These are phyloP conservation scores for Oryza glaberrima DNA, from an alignment of 176 grass and related monocot genomes.

Conservation along the genomic window DNA sequence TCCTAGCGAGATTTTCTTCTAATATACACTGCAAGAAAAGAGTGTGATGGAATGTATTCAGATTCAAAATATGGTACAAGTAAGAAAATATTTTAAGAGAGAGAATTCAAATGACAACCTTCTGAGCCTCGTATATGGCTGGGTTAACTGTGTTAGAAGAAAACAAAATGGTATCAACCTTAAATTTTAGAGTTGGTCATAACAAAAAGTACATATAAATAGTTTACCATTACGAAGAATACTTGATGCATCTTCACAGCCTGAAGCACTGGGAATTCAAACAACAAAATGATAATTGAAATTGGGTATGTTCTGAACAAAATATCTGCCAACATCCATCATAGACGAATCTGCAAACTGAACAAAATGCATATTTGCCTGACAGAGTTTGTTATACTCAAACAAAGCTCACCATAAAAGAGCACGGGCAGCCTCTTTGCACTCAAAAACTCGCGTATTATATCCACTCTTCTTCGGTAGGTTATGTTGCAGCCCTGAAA, in stretches of 20 bases:
- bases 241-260: conserved; percentile 35
- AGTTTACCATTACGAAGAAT: conserved; percentile 64
- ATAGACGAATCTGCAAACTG: background rate
- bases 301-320: background rate
- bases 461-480: conserved; percentile 87
- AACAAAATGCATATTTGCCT: conserved; percentile 12
- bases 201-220: conserved; percentile 21
- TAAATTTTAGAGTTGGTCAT: background rate
- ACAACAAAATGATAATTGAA: conserved; percentile 23
- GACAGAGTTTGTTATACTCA: background rate
- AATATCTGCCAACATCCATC: background rate
- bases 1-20: conserved; percentile 70
- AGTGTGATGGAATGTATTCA: background rate
- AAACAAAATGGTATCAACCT: conserved; percentile 22
- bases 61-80: background rate
- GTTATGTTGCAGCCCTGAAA: conserved; percentile 91
- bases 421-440: conserved; percentile 76
- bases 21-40: conserved; percentile 56
- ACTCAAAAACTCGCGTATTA: conserved; percentile 83
- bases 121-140: conserved; percentile 59
- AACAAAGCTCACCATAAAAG: conserved; percentile 70
- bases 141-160: conserved; percentile 60
- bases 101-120: conserved; percentile 48
- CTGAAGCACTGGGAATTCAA: conserved; percentile 56
- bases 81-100: background rate